Evolutionary conservation across 2,329 filamentous ascomycete genomes (phyloP), one percentile per base, ranked within the genome.

Genomic region (Colletotrichum liriopes): DNA sequence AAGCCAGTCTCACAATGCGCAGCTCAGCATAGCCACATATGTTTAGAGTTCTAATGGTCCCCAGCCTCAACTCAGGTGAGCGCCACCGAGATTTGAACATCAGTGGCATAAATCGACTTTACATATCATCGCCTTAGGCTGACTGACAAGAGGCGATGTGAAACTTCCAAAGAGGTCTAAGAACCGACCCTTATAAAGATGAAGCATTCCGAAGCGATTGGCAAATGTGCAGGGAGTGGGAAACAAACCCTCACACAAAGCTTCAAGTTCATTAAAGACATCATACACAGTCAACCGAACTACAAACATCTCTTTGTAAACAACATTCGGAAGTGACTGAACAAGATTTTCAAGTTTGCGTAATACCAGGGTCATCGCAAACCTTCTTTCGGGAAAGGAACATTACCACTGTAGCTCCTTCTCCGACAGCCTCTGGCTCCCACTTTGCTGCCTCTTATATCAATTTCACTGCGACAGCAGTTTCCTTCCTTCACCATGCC

Each of bases 401-500:
- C 39, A 58, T 6, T 23, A 32, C 18, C 37, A 37, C 35, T 2
- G 8, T 5, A 41, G 39, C 26, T 37, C 37, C 39, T 58, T 49
- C 52, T 20, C 39, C 49, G 9, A 49, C 14, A 37, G 37, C 26
- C 29, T 26, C 41, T 12, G n/a, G 20, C 23, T 32, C 39, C 54
- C 51, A 67, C 26, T 54, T 35, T 45, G 41, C 20, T 45, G 41
- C 14, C 58, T 39, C 26, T 47, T 64, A 72, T 65, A 69, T 60
- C 47, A 59, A 55, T 9, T 54, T 26, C 45, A 70, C 59, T 29
- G 45, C n/a, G 23, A 23, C n/a, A 23, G 29, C 26, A 41, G 37
- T 32, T 37, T 20, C 26, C n/a, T 32, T 59, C 16, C 14, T 55
- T 43, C 58, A 63, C 37, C 16, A 72, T 72, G 70, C 70, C 65